Percentiles rank a stretch among this genome's conserved stretches.
phyloP scores from a whole-genome alignment of 805 yeast species.

The Zygosaccharomyces kombuchaensis region DNA sequence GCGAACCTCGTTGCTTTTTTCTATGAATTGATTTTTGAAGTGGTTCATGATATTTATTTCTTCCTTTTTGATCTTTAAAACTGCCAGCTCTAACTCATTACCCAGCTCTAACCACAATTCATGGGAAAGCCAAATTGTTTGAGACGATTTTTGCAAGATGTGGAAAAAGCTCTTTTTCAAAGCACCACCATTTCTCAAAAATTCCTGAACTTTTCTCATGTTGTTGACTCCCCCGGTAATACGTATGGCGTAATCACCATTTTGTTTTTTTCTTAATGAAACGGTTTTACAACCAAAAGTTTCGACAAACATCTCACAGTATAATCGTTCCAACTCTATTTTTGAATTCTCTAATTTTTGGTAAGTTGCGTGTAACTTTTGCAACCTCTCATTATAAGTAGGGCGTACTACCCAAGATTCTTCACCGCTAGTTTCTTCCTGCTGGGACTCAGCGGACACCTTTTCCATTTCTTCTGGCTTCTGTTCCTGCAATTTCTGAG shows the following conservation, averaged over 20 bases:
- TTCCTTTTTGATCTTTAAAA: conserved; percentile 46
- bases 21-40: conserved; percentile 46
- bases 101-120: conserved; percentile 55
- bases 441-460: conserved; percentile 1
- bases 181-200: conserved; percentile 13
- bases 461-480: conserved; percentile 13
- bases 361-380: conserved; percentile 35
- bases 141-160: conserved; percentile 39
- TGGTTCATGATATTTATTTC: conserved; percentile 52
- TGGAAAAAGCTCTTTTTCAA: conserved; percentile 20
- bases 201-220: conserved; percentile 21
- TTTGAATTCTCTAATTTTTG: conserved; percentile 29
- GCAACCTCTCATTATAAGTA: conserved; percentile 33
- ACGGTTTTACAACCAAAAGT: conserved; percentile 32
- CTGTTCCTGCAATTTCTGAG: conserved; percentile 17
- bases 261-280: conserved; percentile 39
- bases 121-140: conserved; percentile 43
- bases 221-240: conserved; percentile 39
- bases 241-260: conserved; percentile 46
- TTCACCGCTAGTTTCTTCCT: conserved; percentile 12
- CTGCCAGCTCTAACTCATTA: conserved; percentile 40
- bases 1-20: conserved; percentile 45
- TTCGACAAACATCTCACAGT: conserved; percentile 29
- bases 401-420: conserved; percentile 35
- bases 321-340: conserved; percentile 26